A percentile compares a stretch with the other conserved stretches of the same genome.
These are phyloP conservation scores for Sphagnum tenellum DNA, from an alignment of 225 moss, liverwort and hornwort species.

Conservation along the genomic window DNA sequence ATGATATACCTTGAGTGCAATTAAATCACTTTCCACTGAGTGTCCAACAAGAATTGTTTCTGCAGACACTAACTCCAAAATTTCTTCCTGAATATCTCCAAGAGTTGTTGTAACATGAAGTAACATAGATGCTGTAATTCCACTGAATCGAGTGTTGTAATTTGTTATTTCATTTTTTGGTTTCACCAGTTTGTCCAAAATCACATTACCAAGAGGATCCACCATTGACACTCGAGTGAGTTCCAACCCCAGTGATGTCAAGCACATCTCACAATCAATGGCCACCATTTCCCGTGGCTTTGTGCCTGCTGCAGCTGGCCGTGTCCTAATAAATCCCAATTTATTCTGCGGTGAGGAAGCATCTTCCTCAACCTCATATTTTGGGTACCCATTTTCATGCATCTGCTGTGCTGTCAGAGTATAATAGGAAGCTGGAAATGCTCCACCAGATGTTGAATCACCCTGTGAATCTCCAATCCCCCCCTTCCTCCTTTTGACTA, in stretches of 20 bases:
- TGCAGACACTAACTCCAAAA: conserved; percentile 46
- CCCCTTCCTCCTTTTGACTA: background rate
- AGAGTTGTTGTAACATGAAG: conserved; percentile 56
- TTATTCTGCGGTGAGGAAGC: conserved; percentile 2
- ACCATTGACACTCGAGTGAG: conserved; percentile 80
- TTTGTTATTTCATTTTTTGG: conserved; percentile 69
- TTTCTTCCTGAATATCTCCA: conserved; percentile 58
- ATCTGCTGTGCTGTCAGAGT: conserved; percentile 62
- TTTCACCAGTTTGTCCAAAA: conserved; percentile 73
- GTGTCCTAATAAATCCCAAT: conserved; percentile 55
- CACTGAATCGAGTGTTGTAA: conserved; percentile 81
- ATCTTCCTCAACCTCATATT: conserved; percentile 19
- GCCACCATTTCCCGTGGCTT: conserved; percentile 55
- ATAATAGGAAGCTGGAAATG: conserved; percentile 48
- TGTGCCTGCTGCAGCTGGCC: conserved; percentile 19
- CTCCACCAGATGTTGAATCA: conserved; percentile 3
- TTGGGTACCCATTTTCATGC: conserved; percentile 70
- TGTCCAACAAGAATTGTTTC: conserved; percentile 84
- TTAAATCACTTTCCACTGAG: conserved; percentile 78
- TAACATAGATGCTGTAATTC: conserved; percentile 83
- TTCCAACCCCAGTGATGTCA: conserved; percentile 63
- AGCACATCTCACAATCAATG: conserved; percentile 99
- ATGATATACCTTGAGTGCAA: conserved; percentile 63
- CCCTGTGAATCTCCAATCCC: background rate
- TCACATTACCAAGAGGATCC: conserved; percentile 36